A percentile compares a stretch with the other conserved stretches of the same genome.
phyloP scores from a whole-genome alignment of 768 basidiomycete genomes.

The Kwoniella bestiolae region DNA sequence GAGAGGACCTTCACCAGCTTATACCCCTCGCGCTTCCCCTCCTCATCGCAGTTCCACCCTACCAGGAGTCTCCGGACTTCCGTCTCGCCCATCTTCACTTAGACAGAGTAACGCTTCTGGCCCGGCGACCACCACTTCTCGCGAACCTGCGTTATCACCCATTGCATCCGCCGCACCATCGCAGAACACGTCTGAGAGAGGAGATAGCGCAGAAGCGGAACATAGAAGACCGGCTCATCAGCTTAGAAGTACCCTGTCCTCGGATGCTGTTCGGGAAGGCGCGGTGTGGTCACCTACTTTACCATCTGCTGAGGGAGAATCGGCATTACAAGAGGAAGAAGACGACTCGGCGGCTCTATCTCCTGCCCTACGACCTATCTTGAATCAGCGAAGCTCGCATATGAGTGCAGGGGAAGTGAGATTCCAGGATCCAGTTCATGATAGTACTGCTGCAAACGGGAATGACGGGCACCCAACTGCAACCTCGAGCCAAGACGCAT shows the following conservation, averaged over 20 bases:
- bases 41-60: slow-evolving; percentile 6
- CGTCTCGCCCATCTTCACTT: slow-evolving; percentile 19
- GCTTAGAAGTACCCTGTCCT: neutral
- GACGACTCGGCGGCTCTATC: neutral
- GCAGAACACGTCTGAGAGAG: slow-evolving; percentile 36
- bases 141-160: slow-evolving; percentile 36
- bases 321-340: slow-evolving; percentile 11
- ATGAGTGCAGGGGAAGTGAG: slow-evolving; percentile 16
- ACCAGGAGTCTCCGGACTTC: slow-evolving; percentile 5
- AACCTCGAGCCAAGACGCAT: neutral
- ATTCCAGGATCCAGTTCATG: slow-evolving; percentile 10
- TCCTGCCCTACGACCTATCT: slow-evolving; percentile 14
- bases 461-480: neutral
- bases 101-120: slow-evolving; percentile 17
- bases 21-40: slow-evolving; percentile 40
- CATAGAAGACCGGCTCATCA: slow-evolving; percentile 13
- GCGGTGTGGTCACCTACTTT: slow-evolving; percentile 13
- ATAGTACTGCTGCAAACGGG: neutral
- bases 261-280: slow-evolving; percentile 18
- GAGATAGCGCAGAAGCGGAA: slow-evolving; percentile 37
- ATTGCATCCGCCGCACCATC: slow-evolving; percentile 46
- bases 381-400: neutral
- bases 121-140: slow-evolving; percentile 4
- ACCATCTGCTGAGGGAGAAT: neutral
- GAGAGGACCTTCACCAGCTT: slow-evolving; percentile 54